Evolutionary conservation across 2,329 filamentous ascomycete species (phyloP).

Genomic region (Penicillium sp.): DNA sequence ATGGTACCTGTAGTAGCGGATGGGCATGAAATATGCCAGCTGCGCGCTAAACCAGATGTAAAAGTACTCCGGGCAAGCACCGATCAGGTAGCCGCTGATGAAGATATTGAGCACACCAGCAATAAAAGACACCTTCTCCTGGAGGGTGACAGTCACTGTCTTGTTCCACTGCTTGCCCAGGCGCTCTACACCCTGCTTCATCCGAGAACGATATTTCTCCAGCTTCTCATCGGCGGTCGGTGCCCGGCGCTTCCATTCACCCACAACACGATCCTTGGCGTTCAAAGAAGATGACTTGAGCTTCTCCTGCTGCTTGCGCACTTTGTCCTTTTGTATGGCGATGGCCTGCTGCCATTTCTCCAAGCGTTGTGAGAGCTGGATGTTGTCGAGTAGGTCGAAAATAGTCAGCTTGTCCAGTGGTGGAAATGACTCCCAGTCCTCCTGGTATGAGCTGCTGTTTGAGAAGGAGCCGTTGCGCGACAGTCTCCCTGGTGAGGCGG

Average conservation of each 20-base stretch:
- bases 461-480: constrained; percentile 80
- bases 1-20: constrained; percentile 88
- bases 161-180: constrained; percentile 84
- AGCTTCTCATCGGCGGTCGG: constrained; percentile 89
- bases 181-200: constrained; percentile 85
- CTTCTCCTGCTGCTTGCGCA: constrained; percentile 76
- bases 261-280: constrained; percentile 85
- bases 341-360: constrained; percentile 86
- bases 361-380: constrained; percentile 82
- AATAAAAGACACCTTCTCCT: constrained; percentile 96
- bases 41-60: constrained; percentile 90
- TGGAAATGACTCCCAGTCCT: constrained; percentile 82
- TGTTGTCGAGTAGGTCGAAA: constrained; percentile 89
- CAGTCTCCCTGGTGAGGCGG: constrained; percentile 42
- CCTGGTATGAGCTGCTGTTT: constrained; percentile 79
- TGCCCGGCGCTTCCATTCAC: constrained; percentile 84
- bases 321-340: constrained; percentile 77
- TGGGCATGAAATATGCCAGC: constrained; percentile 93
- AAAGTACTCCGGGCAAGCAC: constrained; percentile 79
- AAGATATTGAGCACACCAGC: constrained; percentile 96
- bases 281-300: constrained; percentile 71
- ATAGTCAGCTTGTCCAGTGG: constrained; percentile 86
- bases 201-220: constrained; percentile 81
- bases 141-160: constrained; percentile 77
- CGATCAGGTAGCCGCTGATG: constrained; percentile 89